These are phyloP conservation scores for Botrytis tulipae DNA, from an alignment of 2,329 filamentous ascomycete genomes.

Conservation along the genomic window DNA sequence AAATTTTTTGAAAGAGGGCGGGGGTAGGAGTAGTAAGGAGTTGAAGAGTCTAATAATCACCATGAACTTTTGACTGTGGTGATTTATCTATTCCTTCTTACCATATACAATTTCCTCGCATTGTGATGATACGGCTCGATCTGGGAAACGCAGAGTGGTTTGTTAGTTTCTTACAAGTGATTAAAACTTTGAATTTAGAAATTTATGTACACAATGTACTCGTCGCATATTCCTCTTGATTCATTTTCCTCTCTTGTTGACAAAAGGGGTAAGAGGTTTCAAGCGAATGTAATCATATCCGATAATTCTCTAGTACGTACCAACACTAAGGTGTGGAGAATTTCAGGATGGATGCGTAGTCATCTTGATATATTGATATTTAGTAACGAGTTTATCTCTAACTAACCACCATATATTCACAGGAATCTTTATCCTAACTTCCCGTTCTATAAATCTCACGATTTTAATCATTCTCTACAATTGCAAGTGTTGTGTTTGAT, in stretches of 20 bases:
- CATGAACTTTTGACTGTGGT: background rate
- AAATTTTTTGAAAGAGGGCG: no score
- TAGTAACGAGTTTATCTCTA: background rate
- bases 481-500: background rate
- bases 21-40: no score
- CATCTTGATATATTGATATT: no score
- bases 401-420: accelerated
- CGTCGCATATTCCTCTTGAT: background rate
- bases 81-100: background rate
- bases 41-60: no score
- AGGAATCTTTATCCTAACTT: background rate
- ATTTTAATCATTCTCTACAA: background rate
- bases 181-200: background rate
- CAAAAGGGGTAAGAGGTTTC: background rate
- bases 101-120: background rate
- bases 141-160: background rate
- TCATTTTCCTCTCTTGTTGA: background rate
- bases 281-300: background rate
- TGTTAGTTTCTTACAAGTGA: background rate
- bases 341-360: no score
- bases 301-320: background rate
- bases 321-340: no score
- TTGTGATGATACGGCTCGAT: background rate
- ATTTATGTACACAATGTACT: background rate
- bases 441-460: background rate